Conservation (phyloP, 2,329 filamentous ascomycete species). For the Stemphylium vesicarium region DNA sequence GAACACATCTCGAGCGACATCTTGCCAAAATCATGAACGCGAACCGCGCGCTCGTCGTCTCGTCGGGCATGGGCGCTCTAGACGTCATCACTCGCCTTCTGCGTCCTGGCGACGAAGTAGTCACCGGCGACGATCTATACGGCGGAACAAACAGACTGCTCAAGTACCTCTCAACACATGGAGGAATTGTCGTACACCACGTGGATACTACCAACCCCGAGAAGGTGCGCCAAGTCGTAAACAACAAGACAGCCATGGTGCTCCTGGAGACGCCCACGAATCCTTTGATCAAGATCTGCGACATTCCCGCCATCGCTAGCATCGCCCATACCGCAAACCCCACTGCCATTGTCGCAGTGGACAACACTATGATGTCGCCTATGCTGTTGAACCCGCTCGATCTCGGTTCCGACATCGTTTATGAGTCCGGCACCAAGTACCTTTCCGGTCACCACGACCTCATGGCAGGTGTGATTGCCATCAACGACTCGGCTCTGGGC, state of each 20-base stretch:
- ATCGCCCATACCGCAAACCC: slow-evolving; percentile 79
- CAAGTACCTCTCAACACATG: slow-evolving; percentile 87
- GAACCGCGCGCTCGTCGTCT: slow-evolving; percentile 85
- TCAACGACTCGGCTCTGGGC: slow-evolving; percentile 80
- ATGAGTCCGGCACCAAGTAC: slow-evolving; percentile 98
- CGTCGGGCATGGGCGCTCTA: slow-evolving; percentile 95
- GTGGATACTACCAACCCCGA: slow-evolving; percentile 88
- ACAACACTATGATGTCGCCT: slow-evolving; percentile 99
- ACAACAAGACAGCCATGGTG: slow-evolving; percentile 88
- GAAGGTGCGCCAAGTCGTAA: slow-evolving; percentile 71
- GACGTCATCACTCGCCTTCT: slow-evolving; percentile 94
- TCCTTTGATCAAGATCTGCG: slow-evolving; percentile 96
- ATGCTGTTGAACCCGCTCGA: slow-evolving; percentile 93
- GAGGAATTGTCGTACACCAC: slow-evolving; percentile 92
- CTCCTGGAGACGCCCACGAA: slow-evolving; percentile 96
- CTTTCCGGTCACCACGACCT: slow-evolving; percentile 97
- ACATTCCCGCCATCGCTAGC: slow-evolving; percentile 80
- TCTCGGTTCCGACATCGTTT: slow-evolving; percentile 92
- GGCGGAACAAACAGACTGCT: slow-evolving; percentile 93
- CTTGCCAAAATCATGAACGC: slow-evolving; percentile 99
- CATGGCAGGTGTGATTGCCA: slow-evolving; percentile 95
- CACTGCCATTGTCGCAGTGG: slow-evolving; percentile 83
- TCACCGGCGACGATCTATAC: slow-evolving; percentile 96
- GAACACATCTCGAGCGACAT: slow-evolving; percentile 94
- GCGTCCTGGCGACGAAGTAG: slow-evolving; percentile 91